These are phyloP conservation scores for Penicillium sp. DNA, from an alignment of 2,329 filamentous ascomycete species.

Conservation along the genomic window DNA sequence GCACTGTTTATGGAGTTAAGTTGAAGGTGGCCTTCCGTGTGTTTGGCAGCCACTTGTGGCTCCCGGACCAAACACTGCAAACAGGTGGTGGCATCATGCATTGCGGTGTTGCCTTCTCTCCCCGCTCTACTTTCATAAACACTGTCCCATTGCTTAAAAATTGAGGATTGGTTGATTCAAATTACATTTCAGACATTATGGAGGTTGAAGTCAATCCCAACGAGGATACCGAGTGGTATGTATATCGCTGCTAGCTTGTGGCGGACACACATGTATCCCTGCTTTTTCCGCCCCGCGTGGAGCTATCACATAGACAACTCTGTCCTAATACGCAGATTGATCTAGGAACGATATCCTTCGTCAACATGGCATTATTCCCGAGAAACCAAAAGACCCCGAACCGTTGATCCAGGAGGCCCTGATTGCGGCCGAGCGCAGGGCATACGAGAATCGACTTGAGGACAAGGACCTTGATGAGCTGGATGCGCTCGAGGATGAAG, in stretches of 20 bases:
- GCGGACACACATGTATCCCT: constrained; percentile 13
- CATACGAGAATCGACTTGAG: constrained; percentile 89
- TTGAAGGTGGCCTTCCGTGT: constrained; percentile 47
- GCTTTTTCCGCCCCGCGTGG: constrained; percentile 11
- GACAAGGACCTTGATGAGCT: constrained; percentile 94
- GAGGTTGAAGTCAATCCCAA: constrained; percentile 92
- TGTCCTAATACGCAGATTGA: constrained; percentile 15
- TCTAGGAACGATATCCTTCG: constrained; percentile 95
- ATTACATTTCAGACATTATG: constrained; percentile 40
- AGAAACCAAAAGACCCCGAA: constrained; percentile 93
- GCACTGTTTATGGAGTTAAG: constrained; percentile 33
- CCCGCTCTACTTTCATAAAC: constrained; percentile 10
- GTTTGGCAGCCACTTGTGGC: constrained; percentile 34
- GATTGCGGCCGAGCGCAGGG: constrained; percentile 76
- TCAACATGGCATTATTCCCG: constrained; percentile 95
- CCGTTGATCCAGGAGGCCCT: constrained; percentile 96
- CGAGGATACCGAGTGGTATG: constrained; percentile 94
- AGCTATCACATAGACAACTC: constrained; percentile 17
- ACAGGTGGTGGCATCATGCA: constrained; percentile 42
- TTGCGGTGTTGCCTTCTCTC: constrained; percentile 15
- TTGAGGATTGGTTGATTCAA: background rate
- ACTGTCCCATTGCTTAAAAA: background rate
- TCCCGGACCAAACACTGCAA: constrained; percentile 43
- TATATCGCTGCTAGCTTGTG: constrained; percentile 8
- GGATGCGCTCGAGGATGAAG: constrained; percentile 89